phyloP scores from a whole-genome alignment of 2,329 filamentous ascomycete genomes.

The Ophiosphaerella herpotricha region DNA sequence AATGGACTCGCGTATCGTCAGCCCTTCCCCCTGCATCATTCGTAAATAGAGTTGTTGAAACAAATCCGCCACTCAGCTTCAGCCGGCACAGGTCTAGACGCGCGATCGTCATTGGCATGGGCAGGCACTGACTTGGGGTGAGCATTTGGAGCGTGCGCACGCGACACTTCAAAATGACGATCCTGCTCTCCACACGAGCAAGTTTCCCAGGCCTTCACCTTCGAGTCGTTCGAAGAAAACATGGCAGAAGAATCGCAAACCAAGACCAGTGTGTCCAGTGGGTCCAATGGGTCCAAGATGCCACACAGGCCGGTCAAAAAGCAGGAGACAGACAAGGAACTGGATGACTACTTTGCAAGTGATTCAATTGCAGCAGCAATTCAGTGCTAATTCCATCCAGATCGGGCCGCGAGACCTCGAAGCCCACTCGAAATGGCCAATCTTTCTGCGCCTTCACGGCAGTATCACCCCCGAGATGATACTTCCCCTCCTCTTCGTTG shows the following conservation, averaged over 20 bases:
- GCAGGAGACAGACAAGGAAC: conserved; percentile 31
- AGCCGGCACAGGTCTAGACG: conserved; percentile 16
- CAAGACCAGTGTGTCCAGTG: conserved; percentile 17
- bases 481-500: conserved; percentile 67
- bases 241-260: conserved; percentile 22
- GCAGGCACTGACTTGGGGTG: conserved; percentile 2
- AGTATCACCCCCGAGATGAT: conserved; percentile 75
- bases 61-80: conserved; percentile 13
- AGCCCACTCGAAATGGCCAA: conserved; percentile 75
- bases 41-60: conserved; percentile 11
- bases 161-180: conserved; percentile 2
- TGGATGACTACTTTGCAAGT: conserved; percentile 65
- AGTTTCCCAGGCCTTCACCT: not conserved
- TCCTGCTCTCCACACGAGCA: not conserved
- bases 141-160: not conserved
- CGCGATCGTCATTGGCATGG: conserved; percentile 1
- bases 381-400: conserved; percentile 20
- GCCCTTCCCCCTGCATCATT: conserved; percentile 8
- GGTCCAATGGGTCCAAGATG: conserved; percentile 6
- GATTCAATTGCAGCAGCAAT: conserved; percentile 18
- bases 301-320: conserved; percentile 20
- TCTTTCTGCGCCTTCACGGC: conserved; percentile 74
- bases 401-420: conserved; percentile 69
- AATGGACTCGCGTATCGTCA: conserved; percentile 17
- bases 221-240: not conserved